Evolutionary conservation across 2,329 filamentous ascomycete genomes (phyloP).

Genomic region (Ophiostoma sp.): DNA sequence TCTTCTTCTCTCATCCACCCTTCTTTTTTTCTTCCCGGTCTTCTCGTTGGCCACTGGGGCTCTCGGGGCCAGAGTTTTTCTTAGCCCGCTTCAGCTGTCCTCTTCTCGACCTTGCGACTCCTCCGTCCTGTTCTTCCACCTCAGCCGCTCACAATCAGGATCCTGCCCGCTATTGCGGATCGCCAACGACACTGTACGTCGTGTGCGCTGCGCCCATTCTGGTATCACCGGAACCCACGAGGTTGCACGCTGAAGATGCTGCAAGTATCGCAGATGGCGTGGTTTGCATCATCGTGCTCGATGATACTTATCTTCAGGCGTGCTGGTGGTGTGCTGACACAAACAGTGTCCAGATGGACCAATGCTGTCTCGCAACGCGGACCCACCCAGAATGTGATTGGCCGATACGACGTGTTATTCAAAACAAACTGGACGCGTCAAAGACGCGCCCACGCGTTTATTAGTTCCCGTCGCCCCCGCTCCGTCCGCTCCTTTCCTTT

Average conservation of each 20-base stretch:
- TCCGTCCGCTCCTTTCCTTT: neutral
- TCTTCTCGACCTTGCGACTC: neutral
- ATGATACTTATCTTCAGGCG: neutral
- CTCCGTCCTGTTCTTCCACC: neutral
- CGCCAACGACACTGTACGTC: neutral
- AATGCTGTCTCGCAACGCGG: conserved; percentile 19
- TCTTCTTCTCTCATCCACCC: neutral
- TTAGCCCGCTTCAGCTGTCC: neutral
- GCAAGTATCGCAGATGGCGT: neutral
- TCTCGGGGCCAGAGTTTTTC: neutral
- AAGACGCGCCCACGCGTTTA: conserved; percentile 24
- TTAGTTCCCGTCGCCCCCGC: conserved; percentile 18
- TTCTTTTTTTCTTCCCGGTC: neutral
- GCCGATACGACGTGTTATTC: conserved; percentile 19
- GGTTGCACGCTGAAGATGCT: neutral
- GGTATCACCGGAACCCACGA: neutral
- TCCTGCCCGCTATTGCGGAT: neutral
- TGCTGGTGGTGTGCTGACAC: neutral
- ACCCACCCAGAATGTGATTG: conserved; percentile 22
- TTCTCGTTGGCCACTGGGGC: neutral
- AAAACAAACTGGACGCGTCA: conserved; percentile 24
- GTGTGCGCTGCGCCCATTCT: no score
- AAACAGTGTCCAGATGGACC: neutral
- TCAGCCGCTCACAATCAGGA: neutral
- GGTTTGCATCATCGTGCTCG: neutral